Base-by-base conservation (phyloP, 108 stramenopile species). In the Epipyxis sp. region DNA sequence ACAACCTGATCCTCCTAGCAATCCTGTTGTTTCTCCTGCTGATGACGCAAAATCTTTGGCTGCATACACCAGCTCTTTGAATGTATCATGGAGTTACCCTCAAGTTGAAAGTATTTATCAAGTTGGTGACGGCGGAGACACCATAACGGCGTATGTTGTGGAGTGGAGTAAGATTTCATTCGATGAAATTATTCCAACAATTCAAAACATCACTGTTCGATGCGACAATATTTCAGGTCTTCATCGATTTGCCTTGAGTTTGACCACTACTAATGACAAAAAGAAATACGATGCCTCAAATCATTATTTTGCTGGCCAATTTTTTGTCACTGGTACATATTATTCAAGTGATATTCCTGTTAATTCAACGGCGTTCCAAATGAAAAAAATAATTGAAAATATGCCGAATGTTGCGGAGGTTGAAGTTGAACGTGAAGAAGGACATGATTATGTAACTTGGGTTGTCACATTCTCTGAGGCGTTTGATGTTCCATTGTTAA, bases 401-500 rank as follows among this genome's bases (percentile, higher is more conserved):
- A 74, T 74, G 44, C 71, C 71, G 6, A 74, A 74, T 57, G 25
- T 74, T 74, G 71, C 71, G 50, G 71, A 74, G 29, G 71, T 74
- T 16, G 13, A 27, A 32, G 71, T 74, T 39, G 42, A 37, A 3
- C 16, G 27, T 16, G 43, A 13, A 6, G 71, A 30, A 10, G 25
- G 10, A 42, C 27, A 6, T 29, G 10, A 27, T 10, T 46, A 37
- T 10, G 25, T 46, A 3, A 74, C 71, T 74, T 74, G 71, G 71
- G 27, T 42, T 13, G 71, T 74, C 27, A 74, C 71, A 10, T 74
- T 74, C 25, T 6, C 71, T 3, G 71, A 74, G 50, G 71, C 50
- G 16, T 74, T 74, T 42, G 50, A 74, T 34, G 46, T 74, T 25
- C 71, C 71, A 43, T 42, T 57, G 10, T 37, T 74, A 29, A 42